Evolutionary conservation across 805 yeast genomes (phyloP).

Genomic region (Lipomyces yamanashiensis): DNA sequence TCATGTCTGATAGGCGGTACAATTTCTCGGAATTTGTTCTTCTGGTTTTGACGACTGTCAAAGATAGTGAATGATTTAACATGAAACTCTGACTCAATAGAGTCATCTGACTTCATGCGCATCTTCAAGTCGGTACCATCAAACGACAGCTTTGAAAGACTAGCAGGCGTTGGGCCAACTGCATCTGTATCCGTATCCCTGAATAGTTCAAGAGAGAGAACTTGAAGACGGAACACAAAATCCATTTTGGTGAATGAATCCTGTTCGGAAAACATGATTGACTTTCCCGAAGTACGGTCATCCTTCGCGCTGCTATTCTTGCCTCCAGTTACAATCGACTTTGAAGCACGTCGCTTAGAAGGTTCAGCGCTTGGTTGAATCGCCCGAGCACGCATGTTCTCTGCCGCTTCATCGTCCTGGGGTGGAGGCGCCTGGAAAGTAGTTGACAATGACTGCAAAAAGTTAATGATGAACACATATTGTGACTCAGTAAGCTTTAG

Average conservation of each 20-base stretch:
- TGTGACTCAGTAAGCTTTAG: slow-evolving; percentile 39
- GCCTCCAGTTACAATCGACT: slow-evolving; percentile 11
- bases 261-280: neutral
- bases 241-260: slow-evolving; percentile 37
- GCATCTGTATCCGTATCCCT: slow-evolving; percentile 38
- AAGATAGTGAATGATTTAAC: slow-evolving; percentile 75
- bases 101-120: slow-evolving; percentile 57
- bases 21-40: slow-evolving; percentile 76
- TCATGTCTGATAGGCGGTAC: slow-evolving; percentile 70
- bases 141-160: slow-evolving; percentile 63
- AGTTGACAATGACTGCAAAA: slow-evolving; percentile 34
- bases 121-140: slow-evolving; percentile 61
- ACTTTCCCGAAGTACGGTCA: neutral
- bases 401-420: slow-evolving; percentile 26
- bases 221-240: slow-evolving; percentile 34
- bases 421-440: slow-evolving; percentile 33
- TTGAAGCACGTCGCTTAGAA: slow-evolving; percentile 17
- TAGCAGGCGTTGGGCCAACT: slow-evolving; percentile 26
- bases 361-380: slow-evolving; percentile 4
- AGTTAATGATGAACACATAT: slow-evolving; percentile 36
- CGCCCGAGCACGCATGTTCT: slow-evolving; percentile 11
- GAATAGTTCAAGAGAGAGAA: slow-evolving; percentile 39
- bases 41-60: slow-evolving; percentile 67
- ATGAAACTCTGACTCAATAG: slow-evolving; percentile 62
- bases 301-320: slow-evolving; percentile 9